Evolutionary conservation across 2,329 filamentous ascomycete species (phyloP), one percentile per base, ranked within the genome.

Genomic region (Pseudogymnoascus sp.): DNA sequence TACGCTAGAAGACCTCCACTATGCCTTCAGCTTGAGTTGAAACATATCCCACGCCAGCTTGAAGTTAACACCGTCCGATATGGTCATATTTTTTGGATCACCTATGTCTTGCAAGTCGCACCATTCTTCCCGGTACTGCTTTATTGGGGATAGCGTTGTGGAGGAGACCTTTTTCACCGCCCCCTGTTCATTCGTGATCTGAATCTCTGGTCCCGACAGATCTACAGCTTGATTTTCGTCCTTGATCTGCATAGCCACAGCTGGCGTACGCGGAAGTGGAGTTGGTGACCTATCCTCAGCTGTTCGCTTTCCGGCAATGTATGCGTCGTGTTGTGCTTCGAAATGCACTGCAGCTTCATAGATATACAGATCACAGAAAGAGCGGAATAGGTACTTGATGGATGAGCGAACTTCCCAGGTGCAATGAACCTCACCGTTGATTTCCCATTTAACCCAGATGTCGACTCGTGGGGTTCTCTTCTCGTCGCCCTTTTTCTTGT

Each of bases 391-490:
- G 21, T 64, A 36, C 62, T 54, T 54, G n/a, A 64, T 61, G 16
- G 62, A 64, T 13, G 54, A 64, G 31, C 16, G 34, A 28, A 64
- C 54, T 10, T 64, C 62, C 62, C 16, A 64, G 23, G 6, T 13
- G 11, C 7, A 10, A 16, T 7, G 6, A 31, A 64, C n/a, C 19
- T 61, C n/a, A 16, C 62, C 36, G 13, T 19, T 13, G 10, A 64
- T 61, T 14, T 60, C 37, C 65, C 60, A 64, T 23, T 62, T 62
- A 39, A 66, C 43, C 19, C 6, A 62, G 19, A 65, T 37, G 1
- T 65, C 43, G 14, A 34, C 3, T 5, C 16, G 13, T 36, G 43
- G 60, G 13, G 1, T 7, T 31, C 28, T 7, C 28, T 31, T 31
- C 2, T 31, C 6, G 37, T 13, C 41, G 14, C 21, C 60, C 8